These are phyloP conservation scores for Neurospora pannonica DNA, from an alignment of 495 filamentous ascomycete genomes.

Conservation along the genomic window DNA sequence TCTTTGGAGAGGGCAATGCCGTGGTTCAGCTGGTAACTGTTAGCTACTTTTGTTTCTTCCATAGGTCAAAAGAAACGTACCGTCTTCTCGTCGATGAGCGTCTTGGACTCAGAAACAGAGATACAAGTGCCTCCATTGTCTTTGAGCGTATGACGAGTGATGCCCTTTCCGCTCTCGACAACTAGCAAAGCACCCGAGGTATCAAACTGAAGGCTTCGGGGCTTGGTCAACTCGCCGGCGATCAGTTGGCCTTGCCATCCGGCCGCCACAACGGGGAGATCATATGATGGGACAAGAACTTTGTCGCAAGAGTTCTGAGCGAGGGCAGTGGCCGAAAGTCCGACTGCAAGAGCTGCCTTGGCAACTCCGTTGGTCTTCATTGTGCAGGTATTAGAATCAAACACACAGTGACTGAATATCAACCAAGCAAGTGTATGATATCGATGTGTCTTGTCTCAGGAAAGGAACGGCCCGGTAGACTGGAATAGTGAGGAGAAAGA, in stretches of 20 bases:
- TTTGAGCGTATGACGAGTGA: constrained; percentile 38
- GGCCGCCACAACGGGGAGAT: constrained; percentile 41
- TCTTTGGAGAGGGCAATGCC: constrained; percentile 51
- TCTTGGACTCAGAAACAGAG: constrained; percentile 22
- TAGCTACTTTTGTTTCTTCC: background rate
- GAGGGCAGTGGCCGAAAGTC: constrained; percentile 9
- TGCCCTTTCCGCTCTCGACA: constrained; percentile 42
- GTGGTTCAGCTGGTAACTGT: constrained; percentile 44
- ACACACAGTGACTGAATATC: background rate
- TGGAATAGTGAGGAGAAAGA: background rate
- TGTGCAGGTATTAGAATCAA: background rate
- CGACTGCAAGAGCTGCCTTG: constrained; percentile 3
- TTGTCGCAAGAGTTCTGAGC: constrained; percentile 19
- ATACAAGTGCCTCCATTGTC: constrained; percentile 47
- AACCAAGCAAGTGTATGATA: background rate
- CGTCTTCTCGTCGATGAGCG: constrained; percentile 24
- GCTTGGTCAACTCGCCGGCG: constrained; percentile 39
- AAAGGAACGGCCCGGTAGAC: background rate
- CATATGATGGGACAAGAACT: constrained; percentile 29
- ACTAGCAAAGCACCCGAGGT: constrained; percentile 45
- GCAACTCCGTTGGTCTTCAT: constrained; percentile 14
- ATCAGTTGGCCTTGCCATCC: constrained; percentile 49
- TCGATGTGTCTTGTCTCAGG: background rate
- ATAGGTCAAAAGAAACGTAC: constrained; percentile 22
- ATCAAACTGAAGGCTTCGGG: constrained; percentile 53